Percentiles rank a stretch among this genome's conserved stretches.
Conservation (phyloP, 345 rosid genomes). For the Passiflora organensis region DNA sequence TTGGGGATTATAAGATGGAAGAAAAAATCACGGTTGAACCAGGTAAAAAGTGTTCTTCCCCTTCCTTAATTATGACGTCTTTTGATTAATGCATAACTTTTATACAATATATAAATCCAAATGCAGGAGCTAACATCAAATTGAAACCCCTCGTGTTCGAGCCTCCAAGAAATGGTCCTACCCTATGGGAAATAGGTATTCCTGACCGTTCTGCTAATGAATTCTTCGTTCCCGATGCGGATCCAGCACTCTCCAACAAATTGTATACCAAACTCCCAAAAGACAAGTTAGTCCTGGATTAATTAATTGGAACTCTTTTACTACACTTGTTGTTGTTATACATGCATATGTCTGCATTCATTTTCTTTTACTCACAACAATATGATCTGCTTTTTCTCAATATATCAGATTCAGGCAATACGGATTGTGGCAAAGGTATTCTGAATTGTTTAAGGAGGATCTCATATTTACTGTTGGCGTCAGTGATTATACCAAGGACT, state of each 20-base stretch:
- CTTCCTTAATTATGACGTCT: neutral
- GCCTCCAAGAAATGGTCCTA: conserved; percentile 65
- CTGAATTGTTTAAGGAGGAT: conserved; percentile 12
- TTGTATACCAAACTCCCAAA: conserved; percentile 14
- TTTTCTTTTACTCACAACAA: neutral
- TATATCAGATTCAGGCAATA: conserved; percentile 20
- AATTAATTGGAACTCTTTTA: too few species aligned
- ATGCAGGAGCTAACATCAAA: neutral
- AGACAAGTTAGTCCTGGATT: conserved; percentile 26
- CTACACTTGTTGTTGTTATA: neutral
- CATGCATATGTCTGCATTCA: neutral
- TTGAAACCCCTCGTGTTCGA: conserved; percentile 33
- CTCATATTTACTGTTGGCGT: conserved; percentile 9
- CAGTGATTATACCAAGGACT: conserved; percentile 20
- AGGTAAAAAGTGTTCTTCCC: conserved; percentile 29
- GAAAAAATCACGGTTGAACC: conserved; percentile 34
- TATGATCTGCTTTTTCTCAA: neutral
- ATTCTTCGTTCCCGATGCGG: conserved; percentile 60
- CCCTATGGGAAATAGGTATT: conserved; percentile 75
- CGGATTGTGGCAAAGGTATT: conserved; percentile 24
- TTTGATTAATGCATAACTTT: too few species aligned
- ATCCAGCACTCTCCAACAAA: conserved; percentile 44
- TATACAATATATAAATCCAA: too few species aligned
- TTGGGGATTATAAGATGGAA: conserved; percentile 55
- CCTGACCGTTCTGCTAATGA: conserved; percentile 81